phyloP scores from a whole-genome alignment of 140 eudicot species.

The Senecio squalidus region DNA sequence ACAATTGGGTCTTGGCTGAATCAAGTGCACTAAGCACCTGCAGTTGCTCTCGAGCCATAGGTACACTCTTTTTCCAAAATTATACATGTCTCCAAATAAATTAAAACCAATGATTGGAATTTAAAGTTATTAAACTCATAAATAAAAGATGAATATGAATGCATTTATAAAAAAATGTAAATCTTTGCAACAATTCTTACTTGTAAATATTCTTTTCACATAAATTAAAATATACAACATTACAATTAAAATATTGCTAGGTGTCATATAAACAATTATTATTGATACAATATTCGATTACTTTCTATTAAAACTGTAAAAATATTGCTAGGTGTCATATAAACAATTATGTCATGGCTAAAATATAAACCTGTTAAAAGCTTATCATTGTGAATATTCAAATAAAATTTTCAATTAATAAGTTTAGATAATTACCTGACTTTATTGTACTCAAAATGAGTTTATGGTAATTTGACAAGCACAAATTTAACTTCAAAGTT shows the following conservation, averaged over 20 bases:
- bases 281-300: neutral
- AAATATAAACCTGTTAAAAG: neutral
- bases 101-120: neutral
- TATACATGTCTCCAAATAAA: slow-evolving; percentile 7
- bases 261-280: neutral
- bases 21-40: slow-evolving; percentile 76
- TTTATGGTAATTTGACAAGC: too few relatives aligned
- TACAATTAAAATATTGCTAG: neutral
- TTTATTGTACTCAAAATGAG: too few relatives aligned
- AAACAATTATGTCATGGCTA: too few relatives aligned
- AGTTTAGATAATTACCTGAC: too few relatives aligned
- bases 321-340: slow-evolving; percentile 3
- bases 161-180: too few relatives aligned
- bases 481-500: too few relatives aligned
- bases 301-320: neutral
- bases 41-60: slow-evolving; percentile 51
- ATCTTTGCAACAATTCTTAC: too few relatives aligned
- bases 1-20: slow-evolving; percentile 61
- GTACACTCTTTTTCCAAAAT: slow-evolving; percentile 6
- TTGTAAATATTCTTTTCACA: neutral
- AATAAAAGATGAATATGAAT: neutral
- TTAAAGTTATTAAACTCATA: neutral
- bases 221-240: neutral
- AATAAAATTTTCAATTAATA: too few relatives aligned
- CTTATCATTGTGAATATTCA: neutral